Conservation (phyloP, 805 yeast species). For the Yamadazyma phyllophila region DNA sequence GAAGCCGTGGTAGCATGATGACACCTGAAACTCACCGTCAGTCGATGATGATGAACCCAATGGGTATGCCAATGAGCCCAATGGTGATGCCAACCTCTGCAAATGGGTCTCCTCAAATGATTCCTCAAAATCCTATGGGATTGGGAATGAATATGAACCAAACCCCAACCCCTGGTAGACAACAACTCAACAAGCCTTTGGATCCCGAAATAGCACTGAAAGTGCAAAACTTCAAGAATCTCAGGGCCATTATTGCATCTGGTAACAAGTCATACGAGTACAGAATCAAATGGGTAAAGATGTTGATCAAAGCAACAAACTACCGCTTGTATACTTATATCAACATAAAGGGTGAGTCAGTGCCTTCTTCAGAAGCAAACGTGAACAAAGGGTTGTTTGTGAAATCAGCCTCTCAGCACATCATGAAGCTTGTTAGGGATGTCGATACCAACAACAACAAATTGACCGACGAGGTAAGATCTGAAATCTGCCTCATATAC, state of each 20-base stretch:
- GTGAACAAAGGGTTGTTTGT: slow-evolving; percentile 35
- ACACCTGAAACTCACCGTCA: slow-evolving; percentile 1
- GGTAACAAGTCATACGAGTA: slow-evolving; percentile 43
- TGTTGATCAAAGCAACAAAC: slow-evolving; percentile 40
- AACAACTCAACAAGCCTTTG: not conserved
- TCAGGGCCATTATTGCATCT: slow-evolving; percentile 36
- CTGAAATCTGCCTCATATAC: slow-evolving; percentile 36
- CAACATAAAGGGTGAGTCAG: slow-evolving; percentile 41
- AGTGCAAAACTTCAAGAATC: slow-evolving; percentile 31
- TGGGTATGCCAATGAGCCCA: slow-evolving; percentile 4
- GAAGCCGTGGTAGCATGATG: slow-evolving; percentile 3
- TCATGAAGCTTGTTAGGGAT: slow-evolving; percentile 35
- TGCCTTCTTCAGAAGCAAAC: slow-evolving; percentile 27
- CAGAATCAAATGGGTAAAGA: slow-evolving; percentile 42
- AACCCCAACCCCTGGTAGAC: not conserved
- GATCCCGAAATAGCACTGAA: slow-evolving; percentile 29
- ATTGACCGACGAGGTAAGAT: slow-evolving; percentile 17
- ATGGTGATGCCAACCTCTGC: not conserved
- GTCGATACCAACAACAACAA: slow-evolving; percentile 20
- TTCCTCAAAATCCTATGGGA: not conserved
- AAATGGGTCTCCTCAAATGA: not conserved
- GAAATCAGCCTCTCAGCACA: slow-evolving; percentile 38
- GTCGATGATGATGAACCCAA: slow-evolving; percentile 11
- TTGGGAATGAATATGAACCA: not conserved
- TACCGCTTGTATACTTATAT: slow-evolving; percentile 38